phyloP scores from a whole-genome alignment of 768 basidiomycete species.

The Macrolepiota albuminosa region DNA sequence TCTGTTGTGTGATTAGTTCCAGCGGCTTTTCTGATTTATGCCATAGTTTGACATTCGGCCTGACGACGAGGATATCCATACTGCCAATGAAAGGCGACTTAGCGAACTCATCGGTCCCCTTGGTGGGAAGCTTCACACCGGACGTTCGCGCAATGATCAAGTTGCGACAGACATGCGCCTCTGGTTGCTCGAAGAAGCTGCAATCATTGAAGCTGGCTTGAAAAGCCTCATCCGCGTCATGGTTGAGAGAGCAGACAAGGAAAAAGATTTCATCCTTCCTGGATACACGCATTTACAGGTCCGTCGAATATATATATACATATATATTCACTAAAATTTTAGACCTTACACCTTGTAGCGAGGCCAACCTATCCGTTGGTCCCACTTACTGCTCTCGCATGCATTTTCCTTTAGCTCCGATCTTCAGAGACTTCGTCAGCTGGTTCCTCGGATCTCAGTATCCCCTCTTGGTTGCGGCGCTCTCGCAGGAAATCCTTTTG shows the following conservation, averaged over 20 bases:
- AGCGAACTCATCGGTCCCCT: conserved; percentile 90
- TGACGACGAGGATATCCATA: conserved; percentile 99
- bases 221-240: conserved; percentile 82
- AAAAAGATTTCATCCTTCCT: conserved; percentile 86
- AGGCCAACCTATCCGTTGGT: conserved; percentile 98
- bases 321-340: background rate
- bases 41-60: conserved; percentile 65
- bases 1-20: conserved; percentile 28
- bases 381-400: conserved; percentile 92
- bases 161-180: conserved; percentile 98
- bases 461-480: conserved; percentile 93
- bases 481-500: conserved; percentile 95
- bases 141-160: conserved; percentile 96
- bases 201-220: conserved; percentile 60
- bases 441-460: conserved; percentile 86
- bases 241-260: conserved; percentile 89
- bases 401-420: conserved; percentile 92
- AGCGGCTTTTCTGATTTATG: background rate
- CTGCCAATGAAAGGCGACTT: conserved; percentile 93
- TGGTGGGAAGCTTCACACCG: conserved; percentile 96
- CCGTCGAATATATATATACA: background rate
- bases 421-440: conserved; percentile 76
- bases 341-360: conserved; percentile 45
- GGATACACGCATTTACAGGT: conserved; percentile 99
- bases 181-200: conserved; percentile 84